Base-by-base conservation (phyloP, 2,329 filamentous ascomycete genomes). In the Verticillium albo-atrum region DNA sequence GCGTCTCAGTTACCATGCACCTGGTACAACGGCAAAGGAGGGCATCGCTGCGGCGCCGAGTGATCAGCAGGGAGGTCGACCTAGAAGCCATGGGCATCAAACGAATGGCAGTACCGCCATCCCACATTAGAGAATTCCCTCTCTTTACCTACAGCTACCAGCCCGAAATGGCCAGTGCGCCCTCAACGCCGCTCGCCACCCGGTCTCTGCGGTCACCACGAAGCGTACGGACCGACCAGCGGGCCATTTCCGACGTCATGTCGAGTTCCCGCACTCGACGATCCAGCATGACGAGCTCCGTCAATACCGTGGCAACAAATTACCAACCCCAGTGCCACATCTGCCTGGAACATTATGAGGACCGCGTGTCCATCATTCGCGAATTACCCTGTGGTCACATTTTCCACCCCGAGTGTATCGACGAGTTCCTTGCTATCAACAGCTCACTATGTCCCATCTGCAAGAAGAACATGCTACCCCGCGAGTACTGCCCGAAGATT, bases 371-470 rank as follows among this genome's bases (percentile, higher is more conserved):
- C 0, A 83, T 87, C 23, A 92, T 98, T 58, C 89, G 92, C 58
- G 90, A 97, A 73, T 79, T 98, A 3, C 87, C 91, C 0, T 99
- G 95, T 67, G 87, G 89, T 1, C 95, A 99, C 71, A 94, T 98
- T 59, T 99, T 93, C 73, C 94, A 99, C 65, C 89, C 91, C 0
- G 89, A 90, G 64, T 99, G 95, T 69, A 93, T 98, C 64, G 93
- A 98, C 69, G 84, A 88, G 25, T 97, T 95, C 67, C 79, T 98
- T 14, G 81, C 83, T 51, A 82, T 87, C 58, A 89, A 89, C 69
- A 96, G 90, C 70, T 96, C 91, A 20, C 80, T 97, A 2, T 99
- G 95, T 68, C 94, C 95, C 1, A 79, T 96, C 66, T 99, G 95
- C 79, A 97, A 97, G 72, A 85, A 88, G 62, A 90, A 85, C 55